Evolutionary conservation across 2,329 filamentous ascomycete genomes (phyloP), one percentile per base, ranked within the genome.

Genomic region (Aspergillus sclerotialis): DNA sequence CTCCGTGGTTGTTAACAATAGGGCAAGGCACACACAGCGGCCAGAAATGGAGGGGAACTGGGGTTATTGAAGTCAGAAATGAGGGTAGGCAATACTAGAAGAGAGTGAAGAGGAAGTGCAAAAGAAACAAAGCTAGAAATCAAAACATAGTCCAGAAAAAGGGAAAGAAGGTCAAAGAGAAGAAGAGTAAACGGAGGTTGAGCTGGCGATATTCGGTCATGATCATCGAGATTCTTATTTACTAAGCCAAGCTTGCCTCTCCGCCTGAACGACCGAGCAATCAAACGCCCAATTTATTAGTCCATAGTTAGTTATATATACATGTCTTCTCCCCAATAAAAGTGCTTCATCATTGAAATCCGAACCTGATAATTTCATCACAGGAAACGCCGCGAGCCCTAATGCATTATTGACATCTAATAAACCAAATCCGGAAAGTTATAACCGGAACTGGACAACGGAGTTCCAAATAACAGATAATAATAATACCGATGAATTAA

Each of bases 171-270:
- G 19, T 12, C 10, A 23, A 19, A 18, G 11, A 11, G 8, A n/a
- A 32, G 28, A 19, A 16, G 23, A n/a, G n/a, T n/a, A n/a, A n/a
- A n/a, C n/a, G n/a, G n/a, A n/a, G n/a, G n/a, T n/a, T n/a, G n/a
- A 33, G 37, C 34, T 37, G 39, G 38, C 28, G 32, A 43, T 39
- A 39, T 58, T 58, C 55, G 46, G 47, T 50, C 42, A 44, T 50
- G 46, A 42, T 58, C 53, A 48, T 47, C 49, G 49, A 49, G 49
- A 43, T 57, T 58, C 52, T 36, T 37, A 42, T 45, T 47, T 40
- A 44, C 36, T 46, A 45, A 44, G 40, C 45, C 32, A 25, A 3
- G 7, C 19, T 11, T 34, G 34, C 18, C 36, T 36, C 28, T 31
- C 27, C 32, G 31, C 35, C 29, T 24, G 12, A 14, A 13, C 14